These are phyloP conservation scores for Stipa capillata DNA, from an alignment of 176 grass and related monocot species.

Conservation along the genomic window DNA sequence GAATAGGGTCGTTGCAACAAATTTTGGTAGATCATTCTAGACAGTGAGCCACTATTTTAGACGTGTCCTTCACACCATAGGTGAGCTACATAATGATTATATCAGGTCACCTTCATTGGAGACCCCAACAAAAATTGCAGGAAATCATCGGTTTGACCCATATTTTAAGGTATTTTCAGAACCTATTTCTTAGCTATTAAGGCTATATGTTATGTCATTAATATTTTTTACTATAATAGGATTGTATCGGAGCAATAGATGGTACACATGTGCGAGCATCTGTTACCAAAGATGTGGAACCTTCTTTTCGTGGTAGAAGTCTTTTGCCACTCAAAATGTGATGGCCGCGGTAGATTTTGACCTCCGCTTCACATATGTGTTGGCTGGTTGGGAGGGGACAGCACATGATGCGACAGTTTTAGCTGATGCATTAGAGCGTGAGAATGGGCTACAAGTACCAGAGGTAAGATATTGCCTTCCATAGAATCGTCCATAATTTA, in stretches of 20 bases:
- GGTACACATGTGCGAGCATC: background rate
- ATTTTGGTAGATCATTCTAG: no score
- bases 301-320: background rate
- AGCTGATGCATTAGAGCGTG: background rate
- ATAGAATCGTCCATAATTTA: background rate
- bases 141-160: no score
- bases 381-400: background rate
- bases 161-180: no score
- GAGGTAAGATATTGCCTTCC: background rate
- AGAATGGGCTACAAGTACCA: background rate
- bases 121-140: no score
- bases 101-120: no score
- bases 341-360: background rate
- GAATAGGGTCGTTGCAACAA: no score
- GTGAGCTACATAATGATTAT: no score
- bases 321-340: background rate
- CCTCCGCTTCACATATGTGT: background rate
- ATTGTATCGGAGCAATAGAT: background rate
- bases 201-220: background rate
- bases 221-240: background rate
- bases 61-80: no score
- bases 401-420: background rate
- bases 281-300: background rate
- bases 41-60: no score
- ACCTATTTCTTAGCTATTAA: background rate